Base-by-base conservation (phyloP, 2,329 filamentous ascomycete genomes). In the Penicillium sp. region DNA sequence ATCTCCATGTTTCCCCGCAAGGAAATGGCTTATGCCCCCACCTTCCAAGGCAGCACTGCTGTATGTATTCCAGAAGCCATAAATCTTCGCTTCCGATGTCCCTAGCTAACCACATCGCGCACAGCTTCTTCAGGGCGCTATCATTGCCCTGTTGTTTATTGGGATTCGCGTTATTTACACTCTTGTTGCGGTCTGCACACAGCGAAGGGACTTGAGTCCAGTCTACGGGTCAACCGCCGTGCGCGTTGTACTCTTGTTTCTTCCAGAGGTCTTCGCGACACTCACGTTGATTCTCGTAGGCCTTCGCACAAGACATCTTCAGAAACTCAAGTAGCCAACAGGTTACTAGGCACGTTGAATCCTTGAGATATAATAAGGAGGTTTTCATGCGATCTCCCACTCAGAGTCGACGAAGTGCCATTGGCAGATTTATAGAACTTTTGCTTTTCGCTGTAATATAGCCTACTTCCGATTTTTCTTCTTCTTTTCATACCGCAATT, bases 161-260 rank as follows among this genome's bases (percentile, higher is more conserved):
- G 48, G 33, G 3, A 27, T 50, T 14, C 48, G 48, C 33, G 33
- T 42, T 16, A 26, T 39, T 5, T 50, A 50, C 11, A 27, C 6
- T 3, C 35, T 50, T 4, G 33, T 42, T 8, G 48, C 48, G 8
- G 48, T 50, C 23, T 33, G 29, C 31, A 54, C 55, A 8, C 42
- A 47, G 35, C 14, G 16, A 11, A 26, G 29, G 26, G 31, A 50
- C 31, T 42, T 58, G 9, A 58, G 43, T 26, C 52, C 55, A 4
- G 49, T 58, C 11, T 26, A 35, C 13, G 55, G 47, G 13, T 46
- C 51, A 2, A 49, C 47, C 14, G 37, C 52, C 11, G 52, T 58
- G 14, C 51, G 55, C 10, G 46, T 58, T 4, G 25, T 54, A 1
- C 39, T 58, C 7, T 50, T 54, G 47, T 54, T 58, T 19, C 46